Percentiles rank a stretch among this genome's conserved stretches.
Conservation (phyloP, 768 basidiomycete species). For the Grammothele lineata region DNA sequence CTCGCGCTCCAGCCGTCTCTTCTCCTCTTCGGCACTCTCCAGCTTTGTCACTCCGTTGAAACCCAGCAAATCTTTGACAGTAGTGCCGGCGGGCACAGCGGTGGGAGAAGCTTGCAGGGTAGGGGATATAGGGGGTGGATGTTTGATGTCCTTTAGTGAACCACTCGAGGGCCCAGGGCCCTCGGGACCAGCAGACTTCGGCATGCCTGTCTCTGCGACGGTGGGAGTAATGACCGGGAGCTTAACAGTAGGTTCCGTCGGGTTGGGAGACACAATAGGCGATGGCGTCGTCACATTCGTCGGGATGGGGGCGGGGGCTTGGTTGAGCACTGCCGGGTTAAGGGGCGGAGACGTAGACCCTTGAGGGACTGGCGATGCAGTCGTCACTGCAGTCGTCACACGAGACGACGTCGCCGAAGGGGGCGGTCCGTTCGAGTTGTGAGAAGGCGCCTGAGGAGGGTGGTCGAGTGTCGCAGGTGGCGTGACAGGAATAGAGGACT, state of each 20-base stretch:
- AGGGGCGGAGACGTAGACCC: conserved; percentile 21
- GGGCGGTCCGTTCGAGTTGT: conserved; percentile 7
- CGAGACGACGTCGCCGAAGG: conserved; percentile 1
- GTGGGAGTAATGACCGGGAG: conserved; percentile 47
- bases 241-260: conserved; percentile 23
- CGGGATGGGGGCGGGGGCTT: conserved; percentile 26
- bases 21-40: conserved; percentile 62
- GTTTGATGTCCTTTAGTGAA: conserved; percentile 51
- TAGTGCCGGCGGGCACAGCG: conserved; percentile 3
- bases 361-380: conserved; percentile 5
- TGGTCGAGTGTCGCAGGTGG: conserved; percentile 31
- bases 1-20: conserved; percentile 46
- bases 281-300: conserved; percentile 11
- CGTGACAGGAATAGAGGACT: conserved; percentile 38
- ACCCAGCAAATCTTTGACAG: conserved; percentile 13
- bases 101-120: conserved; percentile 2
- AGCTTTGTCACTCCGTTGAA: conserved; percentile 18
- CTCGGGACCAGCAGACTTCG: conserved; percentile 50
- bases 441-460: conserved; percentile 15
- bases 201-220: conserved; percentile 74
- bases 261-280: conserved; percentile 27
- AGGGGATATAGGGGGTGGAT: no score
- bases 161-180: conserved; percentile 69
- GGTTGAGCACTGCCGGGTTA: conserved; percentile 27
- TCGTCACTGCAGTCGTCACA: background rate